Percentiles rank a stretch among this genome's conserved stretches.
These are phyloP conservation scores for Sphagnum tenellum DNA, from an alignment of 225 moss, liverwort and hornwort genomes.

Conservation along the genomic window DNA sequence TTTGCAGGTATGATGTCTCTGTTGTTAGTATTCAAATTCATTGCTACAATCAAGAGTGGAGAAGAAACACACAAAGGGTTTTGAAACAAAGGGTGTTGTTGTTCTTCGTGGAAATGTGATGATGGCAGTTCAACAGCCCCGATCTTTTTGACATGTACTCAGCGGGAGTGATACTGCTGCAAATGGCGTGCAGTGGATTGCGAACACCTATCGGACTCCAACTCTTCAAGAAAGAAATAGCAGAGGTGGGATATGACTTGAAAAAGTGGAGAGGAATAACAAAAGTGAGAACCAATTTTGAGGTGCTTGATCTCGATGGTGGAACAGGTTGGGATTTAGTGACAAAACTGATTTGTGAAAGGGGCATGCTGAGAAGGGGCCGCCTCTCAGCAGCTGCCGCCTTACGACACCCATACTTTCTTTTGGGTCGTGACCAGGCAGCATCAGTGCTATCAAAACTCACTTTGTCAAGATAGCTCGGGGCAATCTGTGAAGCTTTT, in stretches of 20 bases:
- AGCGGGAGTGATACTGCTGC: slow-evolving; percentile 72
- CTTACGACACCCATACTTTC: slow-evolving; percentile 76
- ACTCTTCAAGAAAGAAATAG: slow-evolving; percentile 69
- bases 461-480: slow-evolving; percentile 36
- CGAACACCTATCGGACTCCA: slow-evolving; percentile 72
- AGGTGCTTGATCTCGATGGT: slow-evolving; percentile 73
- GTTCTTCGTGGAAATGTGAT: neutral
- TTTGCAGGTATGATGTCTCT: no score
- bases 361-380: slow-evolving; percentile 47
- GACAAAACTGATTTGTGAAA: slow-evolving; percentile 61
- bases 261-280: slow-evolving; percentile 60
- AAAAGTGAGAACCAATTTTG: slow-evolving; percentile 53
- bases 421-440: slow-evolving; percentile 68
- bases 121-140: slow-evolving; percentile 56
- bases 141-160: slow-evolving; percentile 96
- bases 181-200: slow-evolving; percentile 52
- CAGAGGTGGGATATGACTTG: slow-evolving; percentile 51
- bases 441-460: slow-evolving; percentile 59
- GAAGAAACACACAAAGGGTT: neutral
- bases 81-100: neutral
- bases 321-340: slow-evolving; percentile 91
- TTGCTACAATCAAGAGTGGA: no score
- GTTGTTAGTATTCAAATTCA: no score
- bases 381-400: slow-evolving; percentile 69
- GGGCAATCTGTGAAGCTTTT: no score